phyloP scores from a whole-genome alignment of 2,329 filamentous ascomycete genomes.

The Calonectria fujianensis region DNA sequence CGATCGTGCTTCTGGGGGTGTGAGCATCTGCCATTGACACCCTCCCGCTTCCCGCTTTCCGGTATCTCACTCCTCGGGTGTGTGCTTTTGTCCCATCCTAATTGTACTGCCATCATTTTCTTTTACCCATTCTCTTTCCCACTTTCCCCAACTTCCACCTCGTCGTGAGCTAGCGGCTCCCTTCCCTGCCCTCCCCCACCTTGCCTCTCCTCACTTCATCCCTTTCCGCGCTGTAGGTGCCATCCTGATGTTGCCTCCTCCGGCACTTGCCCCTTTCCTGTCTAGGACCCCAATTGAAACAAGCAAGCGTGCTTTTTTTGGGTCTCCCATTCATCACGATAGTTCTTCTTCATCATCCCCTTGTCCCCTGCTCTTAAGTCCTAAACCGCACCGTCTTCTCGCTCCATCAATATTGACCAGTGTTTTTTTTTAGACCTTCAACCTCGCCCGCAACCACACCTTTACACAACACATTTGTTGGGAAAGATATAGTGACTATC shows the following conservation, averaged over 20 bases:
- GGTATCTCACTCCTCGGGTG: conserved; percentile 44
- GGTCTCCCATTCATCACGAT: conserved; percentile 30
- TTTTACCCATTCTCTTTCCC: conserved; percentile 40
- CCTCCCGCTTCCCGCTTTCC: conserved; percentile 34
- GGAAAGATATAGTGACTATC: background rate
- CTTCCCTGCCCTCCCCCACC: conserved; percentile 30
- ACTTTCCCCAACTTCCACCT: conserved; percentile 38
- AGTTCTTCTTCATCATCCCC: background rate
- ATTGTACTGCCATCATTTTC: conserved; percentile 41
- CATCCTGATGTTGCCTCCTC: conserved; percentile 40
- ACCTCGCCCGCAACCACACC: background rate
- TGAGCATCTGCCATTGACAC: conserved; percentile 44
- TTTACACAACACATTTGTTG: background rate
- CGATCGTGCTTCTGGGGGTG: conserved; percentile 47
- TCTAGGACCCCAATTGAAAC: conserved; percentile 14
- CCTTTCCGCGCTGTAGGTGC: conserved; percentile 47
- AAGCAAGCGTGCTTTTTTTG: conserved; percentile 36
- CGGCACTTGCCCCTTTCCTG: conserved; percentile 28
- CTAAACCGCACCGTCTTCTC: background rate
- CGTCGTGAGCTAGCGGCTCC: conserved; percentile 37
- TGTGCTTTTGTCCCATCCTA: conserved; percentile 45
- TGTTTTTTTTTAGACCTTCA: conserved; percentile 16
- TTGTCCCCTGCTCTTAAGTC: conserved; percentile 18
- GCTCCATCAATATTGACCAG: conserved; percentile 32
- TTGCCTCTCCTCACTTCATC: conserved; percentile 38